phyloP scores from a whole-genome alignment of 2,329 filamentous ascomycete genomes.

The Trichophyton simii region DNA sequence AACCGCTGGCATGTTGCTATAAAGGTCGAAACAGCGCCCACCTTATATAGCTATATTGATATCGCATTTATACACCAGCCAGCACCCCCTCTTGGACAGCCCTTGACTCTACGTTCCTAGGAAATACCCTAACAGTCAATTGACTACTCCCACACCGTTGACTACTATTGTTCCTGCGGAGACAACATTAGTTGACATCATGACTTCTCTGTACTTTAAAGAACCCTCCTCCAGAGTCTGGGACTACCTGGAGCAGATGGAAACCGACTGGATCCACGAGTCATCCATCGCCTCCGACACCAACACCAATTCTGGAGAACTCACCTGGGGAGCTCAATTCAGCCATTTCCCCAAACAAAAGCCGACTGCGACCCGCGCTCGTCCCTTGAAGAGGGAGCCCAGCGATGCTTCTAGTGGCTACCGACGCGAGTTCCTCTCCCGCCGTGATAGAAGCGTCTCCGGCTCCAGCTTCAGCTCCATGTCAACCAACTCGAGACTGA shows the following conservation, averaged over 20 bases:
- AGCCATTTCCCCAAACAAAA: background rate
- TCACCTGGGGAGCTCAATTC: background rate
- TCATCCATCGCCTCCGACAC: background rate
- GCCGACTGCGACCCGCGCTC: background rate
- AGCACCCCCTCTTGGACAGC: background rate
- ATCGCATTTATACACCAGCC: background rate
- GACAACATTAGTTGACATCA: background rate
- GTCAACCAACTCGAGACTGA: background rate
- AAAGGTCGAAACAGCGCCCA: background rate
- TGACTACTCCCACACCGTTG: background rate
- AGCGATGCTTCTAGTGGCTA: background rate
- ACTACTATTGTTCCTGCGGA: background rate
- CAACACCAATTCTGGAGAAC: background rate
- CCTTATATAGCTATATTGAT: background rate
- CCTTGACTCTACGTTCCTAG: background rate
- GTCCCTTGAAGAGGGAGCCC: background rate
- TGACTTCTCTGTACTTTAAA: background rate
- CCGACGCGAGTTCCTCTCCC: background rate
- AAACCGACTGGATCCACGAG: background rate
- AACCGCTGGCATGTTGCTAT: background rate
- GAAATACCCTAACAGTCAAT: background rate
- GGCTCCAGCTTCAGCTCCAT: background rate
- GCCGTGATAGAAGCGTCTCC: background rate
- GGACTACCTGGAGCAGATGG: background rate
- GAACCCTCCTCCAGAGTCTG: background rate